Conservation (phyloP, 1,284 basidiomycete species). For the Cutaneotrichosporon mucoides region DNA sequence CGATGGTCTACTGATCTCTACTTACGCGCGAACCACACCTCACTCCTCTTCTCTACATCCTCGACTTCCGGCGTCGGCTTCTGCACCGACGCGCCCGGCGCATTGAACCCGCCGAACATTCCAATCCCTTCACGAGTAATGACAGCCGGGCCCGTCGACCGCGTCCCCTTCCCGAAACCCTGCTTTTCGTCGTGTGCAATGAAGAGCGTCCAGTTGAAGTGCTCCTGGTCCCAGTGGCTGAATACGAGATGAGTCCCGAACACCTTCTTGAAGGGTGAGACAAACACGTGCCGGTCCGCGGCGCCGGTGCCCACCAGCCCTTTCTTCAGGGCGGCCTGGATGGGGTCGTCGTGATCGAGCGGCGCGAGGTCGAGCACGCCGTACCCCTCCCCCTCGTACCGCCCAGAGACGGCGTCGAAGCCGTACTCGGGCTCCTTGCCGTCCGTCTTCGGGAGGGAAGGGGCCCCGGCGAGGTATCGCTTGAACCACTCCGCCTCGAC, state of each 20-base stretch:
- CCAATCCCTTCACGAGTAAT: conserved; percentile 12
- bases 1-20: background rate
- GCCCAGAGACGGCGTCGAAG: conserved; percentile 2
- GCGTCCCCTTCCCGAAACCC: background rate
- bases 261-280: conserved; percentile 14
- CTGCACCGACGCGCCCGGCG: background rate
- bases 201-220: conserved; percentile 1
- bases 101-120: conserved; percentile 9
- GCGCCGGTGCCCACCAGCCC: background rate
- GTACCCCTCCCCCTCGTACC: conserved; percentile 14
- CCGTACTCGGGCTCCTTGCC: background rate
- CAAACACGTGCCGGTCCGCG: background rate
- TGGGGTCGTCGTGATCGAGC: background rate
- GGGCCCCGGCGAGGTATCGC: background rate
- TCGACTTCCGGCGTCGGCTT: background rate
- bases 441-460: background rate
- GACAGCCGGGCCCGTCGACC: background rate
- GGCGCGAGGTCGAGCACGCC: conserved; percentile 11
- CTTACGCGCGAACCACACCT: conserved; percentile 9
- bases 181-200: background rate
- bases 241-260: conserved; percentile 26
- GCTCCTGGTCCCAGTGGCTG: conserved; percentile 22
- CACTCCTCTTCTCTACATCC: background rate
- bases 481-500: conserved; percentile 10
- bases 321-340: background rate